A percentile compares a stretch with the other conserved stretches of the same genome.
phyloP scores from a whole-genome alignment of 441 rosid genomes.

The Adansonia rubrostipa region DNA sequence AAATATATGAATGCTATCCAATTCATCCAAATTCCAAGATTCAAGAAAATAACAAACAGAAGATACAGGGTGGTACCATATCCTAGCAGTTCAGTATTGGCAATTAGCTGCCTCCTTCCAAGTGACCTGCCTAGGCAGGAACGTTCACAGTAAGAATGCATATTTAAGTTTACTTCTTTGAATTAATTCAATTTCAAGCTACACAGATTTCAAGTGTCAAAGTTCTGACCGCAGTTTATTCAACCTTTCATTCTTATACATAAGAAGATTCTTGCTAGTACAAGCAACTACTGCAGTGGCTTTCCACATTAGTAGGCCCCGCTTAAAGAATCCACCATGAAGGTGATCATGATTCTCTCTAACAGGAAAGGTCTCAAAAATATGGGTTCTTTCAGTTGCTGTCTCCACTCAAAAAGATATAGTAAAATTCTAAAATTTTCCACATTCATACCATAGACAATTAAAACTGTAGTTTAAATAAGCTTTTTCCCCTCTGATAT shows the following conservation, averaged over 20 bases:
- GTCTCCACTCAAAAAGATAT: not conserved
- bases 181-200: not conserved
- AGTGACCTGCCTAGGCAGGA: conserved; percentile 1
- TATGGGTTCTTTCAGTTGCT: not conserved
- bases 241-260: too few species aligned
- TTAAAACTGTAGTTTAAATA: not conserved
- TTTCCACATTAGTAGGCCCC: not conserved
- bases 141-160: not conserved
- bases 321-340: not conserved
- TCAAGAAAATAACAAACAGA: too few species aligned
- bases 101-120: not conserved
- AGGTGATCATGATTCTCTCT: not conserved
- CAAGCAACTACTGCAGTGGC: not conserved
- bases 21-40: not conserved
- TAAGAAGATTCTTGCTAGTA: too few species aligned
- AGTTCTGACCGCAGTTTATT: not conserved
- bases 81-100: not conserved
- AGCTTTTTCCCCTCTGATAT: not conserved
- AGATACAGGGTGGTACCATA: not conserved
- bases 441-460: not conserved
- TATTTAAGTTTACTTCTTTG: not conserved
- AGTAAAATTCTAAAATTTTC: not conserved
- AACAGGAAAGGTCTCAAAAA: not conserved
- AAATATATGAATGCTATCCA: not conserved
- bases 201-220: not conserved